Conservation (phyloP, 257 asterid genomes). For the Salvia splendens region DNA sequence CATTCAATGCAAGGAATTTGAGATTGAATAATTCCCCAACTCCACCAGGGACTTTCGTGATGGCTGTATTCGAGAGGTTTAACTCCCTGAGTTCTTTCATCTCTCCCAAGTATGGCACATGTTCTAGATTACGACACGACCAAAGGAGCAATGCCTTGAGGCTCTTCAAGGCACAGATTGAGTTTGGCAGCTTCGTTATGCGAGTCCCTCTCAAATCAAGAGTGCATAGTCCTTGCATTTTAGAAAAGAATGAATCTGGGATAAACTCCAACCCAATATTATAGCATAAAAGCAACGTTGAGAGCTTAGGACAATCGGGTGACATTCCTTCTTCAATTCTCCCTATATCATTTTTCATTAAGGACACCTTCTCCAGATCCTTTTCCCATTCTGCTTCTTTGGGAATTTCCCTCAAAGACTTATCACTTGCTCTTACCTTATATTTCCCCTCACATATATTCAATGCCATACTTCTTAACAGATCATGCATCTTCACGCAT, state of each 20-base stretch:
- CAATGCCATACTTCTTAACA: too few species aligned
- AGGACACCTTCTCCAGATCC: constrained; percentile 28
- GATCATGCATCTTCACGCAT: background rate
- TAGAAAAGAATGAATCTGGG: background rate
- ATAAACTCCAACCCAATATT: background rate
- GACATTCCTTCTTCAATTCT: constrained; percentile 7
- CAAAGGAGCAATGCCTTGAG: background rate
- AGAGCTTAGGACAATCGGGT: constrained; percentile 25
- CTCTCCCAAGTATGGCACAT: constrained; percentile 9
- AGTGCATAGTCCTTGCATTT: constrained; percentile 8
- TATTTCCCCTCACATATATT: too few species aligned
- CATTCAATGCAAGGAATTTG: too few species aligned
- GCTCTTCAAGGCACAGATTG: background rate
- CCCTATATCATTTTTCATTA: background rate
- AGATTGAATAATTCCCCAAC: too few species aligned
- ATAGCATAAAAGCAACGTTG: background rate
- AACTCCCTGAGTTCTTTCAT: background rate
- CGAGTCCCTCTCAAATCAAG: background rate
- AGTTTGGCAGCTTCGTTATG: background rate
- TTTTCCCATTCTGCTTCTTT: background rate
- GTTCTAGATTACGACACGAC: background rate
- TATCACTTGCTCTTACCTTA: background rate
- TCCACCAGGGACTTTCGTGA: too few species aligned
- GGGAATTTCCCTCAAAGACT: background rate
- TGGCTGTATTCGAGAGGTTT: too few species aligned